Percentiles rank a stretch among this genome's conserved stretches.
phyloP scores from a whole-genome alignment of 2,329 filamentous ascomycete species.

The Hirsutella thompsonii region DNA sequence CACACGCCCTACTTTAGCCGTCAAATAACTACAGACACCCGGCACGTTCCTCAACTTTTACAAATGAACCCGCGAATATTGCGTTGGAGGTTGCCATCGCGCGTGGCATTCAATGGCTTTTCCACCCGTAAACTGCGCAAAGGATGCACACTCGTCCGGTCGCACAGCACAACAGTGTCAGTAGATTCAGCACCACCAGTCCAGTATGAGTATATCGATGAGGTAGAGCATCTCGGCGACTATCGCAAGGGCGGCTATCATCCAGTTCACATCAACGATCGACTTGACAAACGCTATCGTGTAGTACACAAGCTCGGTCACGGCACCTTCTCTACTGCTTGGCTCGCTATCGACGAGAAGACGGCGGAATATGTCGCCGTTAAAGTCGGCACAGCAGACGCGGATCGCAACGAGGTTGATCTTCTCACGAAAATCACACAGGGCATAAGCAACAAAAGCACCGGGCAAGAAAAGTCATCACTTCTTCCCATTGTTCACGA shows the following conservation, averaged over 20 bases:
- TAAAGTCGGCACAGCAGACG: constrained; percentile 18
- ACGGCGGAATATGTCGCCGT: constrained; percentile 16
- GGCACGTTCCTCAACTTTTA: too few species aligned
- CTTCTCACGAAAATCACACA: constrained; percentile 8
- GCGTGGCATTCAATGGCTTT: too few species aligned
- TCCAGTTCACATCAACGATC: constrained; percentile 23
- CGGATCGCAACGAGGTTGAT: constrained; percentile 9
- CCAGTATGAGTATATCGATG: constrained; percentile 9
- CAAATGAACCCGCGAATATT: too few species aligned
- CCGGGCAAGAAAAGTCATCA: background rate
- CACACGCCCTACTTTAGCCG: too few species aligned
- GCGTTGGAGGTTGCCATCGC: too few species aligned
- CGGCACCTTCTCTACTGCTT: constrained; percentile 18
- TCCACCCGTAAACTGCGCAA: background rate
- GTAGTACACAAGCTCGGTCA: constrained; percentile 17
- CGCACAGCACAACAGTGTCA: constrained; percentile 1
- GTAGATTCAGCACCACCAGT: background rate
- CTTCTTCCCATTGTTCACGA: constrained; percentile 11
- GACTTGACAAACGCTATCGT: constrained; percentile 15
- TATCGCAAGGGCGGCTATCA: constrained; percentile 25
- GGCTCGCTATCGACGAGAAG: constrained; percentile 17
- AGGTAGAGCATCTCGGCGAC: constrained; percentile 11
- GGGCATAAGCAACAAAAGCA: background rate
- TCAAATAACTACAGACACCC: too few species aligned
- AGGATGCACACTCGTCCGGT: background rate